These are phyloP conservation scores for Vitis labrusca DNA, from an alignment of 164 flowering plant genomes.

Conservation along the genomic window DNA sequence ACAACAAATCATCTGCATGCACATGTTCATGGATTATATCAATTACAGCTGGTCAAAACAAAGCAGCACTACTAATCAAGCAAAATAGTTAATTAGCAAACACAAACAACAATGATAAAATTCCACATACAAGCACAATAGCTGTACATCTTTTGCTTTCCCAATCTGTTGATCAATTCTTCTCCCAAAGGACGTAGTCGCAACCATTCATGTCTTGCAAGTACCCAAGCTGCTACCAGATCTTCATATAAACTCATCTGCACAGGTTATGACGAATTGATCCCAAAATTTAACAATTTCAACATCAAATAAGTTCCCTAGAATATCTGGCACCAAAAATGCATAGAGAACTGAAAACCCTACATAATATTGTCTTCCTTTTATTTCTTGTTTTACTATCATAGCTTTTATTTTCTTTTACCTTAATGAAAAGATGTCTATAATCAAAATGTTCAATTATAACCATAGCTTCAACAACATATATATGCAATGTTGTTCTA, in stretches of 20 bases:
- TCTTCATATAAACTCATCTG: slow-evolving; percentile 99
- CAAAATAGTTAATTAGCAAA: background rate
- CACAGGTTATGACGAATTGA: slow-evolving; percentile 18
- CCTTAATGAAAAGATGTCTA: too few relatives aligned
- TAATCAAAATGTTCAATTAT: too few relatives aligned
- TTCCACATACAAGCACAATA: slow-evolving; percentile 87
- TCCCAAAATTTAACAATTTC: background rate
- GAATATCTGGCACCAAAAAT: background rate
- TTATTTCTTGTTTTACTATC: too few relatives aligned
- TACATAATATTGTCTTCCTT: too few relatives aligned
- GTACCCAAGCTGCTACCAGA: slow-evolving; percentile 99
- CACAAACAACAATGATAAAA: slow-evolving; percentile 11
- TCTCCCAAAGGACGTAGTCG: slow-evolving; percentile 69
- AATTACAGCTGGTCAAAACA: background rate
- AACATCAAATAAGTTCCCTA: background rate
- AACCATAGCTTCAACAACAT: too few relatives aligned
- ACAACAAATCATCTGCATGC: slow-evolving; percentile 75
- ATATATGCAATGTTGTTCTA: background rate
- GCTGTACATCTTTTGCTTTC: slow-evolving; percentile 81
- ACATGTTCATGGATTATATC: background rate
- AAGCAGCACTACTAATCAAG: background rate
- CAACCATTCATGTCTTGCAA: slow-evolving; percentile 92
- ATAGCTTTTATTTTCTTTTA: too few relatives aligned
- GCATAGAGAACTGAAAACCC: background rate
- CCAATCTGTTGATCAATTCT: slow-evolving; percentile 67